Base-by-base conservation (phyloP, 2,329 filamentous ascomycete species). In the Emmonsia crescens region DNA sequence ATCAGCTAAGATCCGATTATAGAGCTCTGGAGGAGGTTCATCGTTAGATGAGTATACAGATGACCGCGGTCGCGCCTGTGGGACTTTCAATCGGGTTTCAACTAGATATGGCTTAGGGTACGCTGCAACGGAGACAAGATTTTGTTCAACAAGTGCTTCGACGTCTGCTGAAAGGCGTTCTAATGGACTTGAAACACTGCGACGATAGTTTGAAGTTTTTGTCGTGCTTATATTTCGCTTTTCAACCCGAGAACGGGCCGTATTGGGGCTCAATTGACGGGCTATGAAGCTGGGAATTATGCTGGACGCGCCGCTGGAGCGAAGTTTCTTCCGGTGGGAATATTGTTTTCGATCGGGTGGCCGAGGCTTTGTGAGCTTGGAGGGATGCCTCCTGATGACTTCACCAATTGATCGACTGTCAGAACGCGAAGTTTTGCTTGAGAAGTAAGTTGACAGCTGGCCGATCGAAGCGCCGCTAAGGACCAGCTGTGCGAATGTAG, bases 251-350 rank as follows among this genome's bases (percentile, higher is more conserved):
- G 57, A 59, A 24, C 48, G 62, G 12, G 57, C 31, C 31, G 42
- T 61, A 24, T 63, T 49, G 5, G 62, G 55, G 24, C 61, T 65
- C 36, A 64, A 55, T 33, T 63, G 65, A 31, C 40, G 58, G 36
- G 55, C 59, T 21, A 62, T 27, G 31, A 58, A 61, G 14, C 33
- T 63, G 40, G 52, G 29, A 8, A 62, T 36, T 27, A 51, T 54
- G 1, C 33, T 46, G 16, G 33, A 60, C 8, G 56, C 14, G 24
- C 19, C 19, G 48, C 51, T 31, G 27, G 40, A 16, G 36, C 54
- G 27, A 36, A 31, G 54, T 29, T 57, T 57, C n/a, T 57, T 57
- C 36, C 33, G 21, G 9, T 27, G 36, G 24, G 24, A 27, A 16
- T 12, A 9, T 29, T 36, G 33, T 27, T 42, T 57, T 42, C 1